phyloP scores from a whole-genome alignment of 2,329 filamentous ascomycete genomes.

The Ophiosphaerella korrae region DNA sequence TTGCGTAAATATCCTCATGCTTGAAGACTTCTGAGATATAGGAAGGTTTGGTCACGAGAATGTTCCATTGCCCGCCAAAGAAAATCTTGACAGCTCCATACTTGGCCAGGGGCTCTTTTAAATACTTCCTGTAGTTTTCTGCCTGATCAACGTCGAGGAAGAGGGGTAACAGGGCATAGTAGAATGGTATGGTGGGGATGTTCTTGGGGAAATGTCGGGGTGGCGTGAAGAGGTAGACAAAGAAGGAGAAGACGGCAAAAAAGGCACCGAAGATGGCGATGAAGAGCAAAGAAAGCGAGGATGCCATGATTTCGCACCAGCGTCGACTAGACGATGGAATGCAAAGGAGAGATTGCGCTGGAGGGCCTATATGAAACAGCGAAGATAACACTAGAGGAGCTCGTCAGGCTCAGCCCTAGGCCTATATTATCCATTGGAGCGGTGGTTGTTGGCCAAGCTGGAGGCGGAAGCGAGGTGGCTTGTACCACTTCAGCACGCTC shows the following conservation, averaged over 20 bases:
- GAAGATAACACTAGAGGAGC: slow-evolving; percentile 4
- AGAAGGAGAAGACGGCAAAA: slow-evolving; percentile 27
- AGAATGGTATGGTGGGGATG: slow-evolving; percentile 53
- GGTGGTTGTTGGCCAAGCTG: slow-evolving; percentile 13
- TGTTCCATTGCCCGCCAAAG: slow-evolving; percentile 57
- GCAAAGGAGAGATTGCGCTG: slow-evolving; percentile 5
- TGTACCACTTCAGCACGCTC: slow-evolving; percentile 2
- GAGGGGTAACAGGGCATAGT: slow-evolving; percentile 51
- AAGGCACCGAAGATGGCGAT: slow-evolving; percentile 21
- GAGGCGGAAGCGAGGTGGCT: slow-evolving; percentile 14
- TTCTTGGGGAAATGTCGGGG: slow-evolving; percentile 39
- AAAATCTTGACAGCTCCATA: slow-evolving; percentile 57
- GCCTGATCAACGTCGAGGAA: slow-evolving; percentile 52
- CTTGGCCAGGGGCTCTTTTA: slow-evolving; percentile 46
- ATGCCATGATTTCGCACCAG: slow-evolving; percentile 22
- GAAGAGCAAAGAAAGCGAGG: slow-evolving; percentile 29
- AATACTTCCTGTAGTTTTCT: slow-evolving; percentile 48
- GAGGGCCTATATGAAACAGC: slow-evolving; percentile 21
- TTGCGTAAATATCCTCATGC: slow-evolving; percentile 38
- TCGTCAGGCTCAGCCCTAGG: slow-evolving; percentile 11
- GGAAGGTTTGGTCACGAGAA: slow-evolving; percentile 53
- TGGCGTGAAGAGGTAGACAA: slow-evolving; percentile 31
- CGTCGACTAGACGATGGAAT: slow-evolving; percentile 5
- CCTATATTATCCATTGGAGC: slow-evolving; percentile 5
- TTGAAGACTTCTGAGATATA: slow-evolving; percentile 50